Evolutionary conservation across 768 basidiomycete species (phyloP), one percentile per base, ranked within the genome.

Genomic region (Neoboletus subvelutipes): DNA sequence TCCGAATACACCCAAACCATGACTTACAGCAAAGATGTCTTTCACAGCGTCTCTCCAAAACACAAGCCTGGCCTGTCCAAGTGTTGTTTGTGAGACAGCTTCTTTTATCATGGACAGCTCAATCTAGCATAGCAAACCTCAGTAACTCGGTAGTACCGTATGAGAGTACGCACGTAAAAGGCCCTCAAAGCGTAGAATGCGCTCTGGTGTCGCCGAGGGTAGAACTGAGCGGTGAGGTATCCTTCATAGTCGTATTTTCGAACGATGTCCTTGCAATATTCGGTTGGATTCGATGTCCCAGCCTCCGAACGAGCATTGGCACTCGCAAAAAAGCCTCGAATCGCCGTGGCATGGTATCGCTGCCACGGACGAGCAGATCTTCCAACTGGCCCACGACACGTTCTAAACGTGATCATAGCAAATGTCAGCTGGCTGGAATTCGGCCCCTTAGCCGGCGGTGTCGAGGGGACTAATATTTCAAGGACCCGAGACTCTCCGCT

Each of bases 1-100:
- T 56, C 18, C n/a, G 45, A 18, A 40, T 20, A 10, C 48, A 33
- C 39, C 45, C 15, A 18, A 17, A 33, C 52, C 79, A 69, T 65
- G 45, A 67, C 71, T 56, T 48, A 88, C 92, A 67, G 87, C 80
- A 64, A 75, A 75, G 22, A 92, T 82, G 46, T 74, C 80, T 64
- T 85, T 88, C 28, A 93, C 66, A 13, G 88, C 85, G 66, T 94
- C 90, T 63, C 84, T 82, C 92, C 92, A 94, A 69, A 93, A 94
- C 68, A 92, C 86, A 77, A 92, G 82, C 61, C 90, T 80, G 80
- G 92, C 90, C 68, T 84, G 83, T n/a, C 90, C 92, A 54, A 94
- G 83, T 39, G 81, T 77, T 36, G 82, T 68, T 56, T 87, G 88
- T 18, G 90, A 89, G 15, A 90, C 87, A 39, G 79, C 76, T 58